Base-by-base conservation (phyloP, 106 monocot genomes). In the Phalaenopsis aphrodite region DNA sequence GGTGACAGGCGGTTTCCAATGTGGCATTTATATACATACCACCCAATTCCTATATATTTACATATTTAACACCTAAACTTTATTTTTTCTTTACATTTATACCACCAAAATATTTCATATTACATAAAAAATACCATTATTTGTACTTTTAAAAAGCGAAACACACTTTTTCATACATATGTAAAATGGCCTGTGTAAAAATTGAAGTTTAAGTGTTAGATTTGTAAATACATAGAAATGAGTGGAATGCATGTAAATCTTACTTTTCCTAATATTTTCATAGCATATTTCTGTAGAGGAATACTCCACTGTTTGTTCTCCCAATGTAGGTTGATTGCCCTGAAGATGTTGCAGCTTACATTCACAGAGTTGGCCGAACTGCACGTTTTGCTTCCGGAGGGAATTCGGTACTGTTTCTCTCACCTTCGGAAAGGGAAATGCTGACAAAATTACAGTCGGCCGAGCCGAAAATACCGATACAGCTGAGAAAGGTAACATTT, bases 311-410 rank as follows among this genome's bases (percentile, higher is more conserved):
- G 8, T 75, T 75, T 75, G 1, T 8, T 24, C 64, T 0, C n/a
- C 43, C 37, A 3, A 30, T 75, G n/a, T 45, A 98, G 98, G 91
- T 98, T 84, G 98, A 98, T 75, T 98, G 98, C 80, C 94, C 98
- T 42, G 98, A 98, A 75, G 92, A 94, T 71, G 84, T 98, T 80
- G 77, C 87, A 55, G 76, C 89, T 14, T 98, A 98, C 79, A 98
- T 98, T 80, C 98, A 98, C 72, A 81, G 98, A 83, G 98, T 94
- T 82, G 98, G 98, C 9, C 98, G 98, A 17, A 98, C 98, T 55
- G 98, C 98, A 18, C 98, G 98, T 65, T 98, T 94, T 65, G 80
- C 85, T 72, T 89, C 87, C 38, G 89, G 85, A 81, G 98, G 98
- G 42, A 94, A 89, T 43, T 89, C 98, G 17, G 75, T 98, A 57